Conservation (phyloP, 1,284 basidiomycete genomes). For the Ceratobasidium sp. region DNA sequence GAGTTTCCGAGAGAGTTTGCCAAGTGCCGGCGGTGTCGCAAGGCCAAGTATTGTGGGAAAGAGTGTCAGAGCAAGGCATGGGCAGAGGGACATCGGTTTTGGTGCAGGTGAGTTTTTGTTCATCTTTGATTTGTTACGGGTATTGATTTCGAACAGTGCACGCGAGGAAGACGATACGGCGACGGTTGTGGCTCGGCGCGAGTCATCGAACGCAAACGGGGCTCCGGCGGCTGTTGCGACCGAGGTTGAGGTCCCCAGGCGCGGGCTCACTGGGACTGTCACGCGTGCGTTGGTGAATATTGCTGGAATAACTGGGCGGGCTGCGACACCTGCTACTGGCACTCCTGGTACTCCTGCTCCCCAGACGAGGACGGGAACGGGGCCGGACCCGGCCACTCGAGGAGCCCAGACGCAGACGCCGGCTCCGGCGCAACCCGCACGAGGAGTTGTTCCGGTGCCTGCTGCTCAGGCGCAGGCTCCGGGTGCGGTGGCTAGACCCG, state of each 20-base stretch:
- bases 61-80: conserved; percentile 97
- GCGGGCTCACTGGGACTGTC: conserved; percentile 22
- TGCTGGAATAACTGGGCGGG: conserved; percentile 22
- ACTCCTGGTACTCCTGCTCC: neutral
- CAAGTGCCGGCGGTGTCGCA: conserved; percentile 94
- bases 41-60: conserved; percentile 99
- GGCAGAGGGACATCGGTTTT: conserved; percentile 96
- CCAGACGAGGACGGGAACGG: too few relatives aligned
- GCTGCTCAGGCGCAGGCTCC: neutral
- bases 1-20: conserved; percentile 94
- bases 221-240: conserved; percentile 15
- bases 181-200: conserved; percentile 14
- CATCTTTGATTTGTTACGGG: neutral
- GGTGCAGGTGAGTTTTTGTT: conserved; percentile 66
- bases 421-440: neutral
- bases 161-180: conserved; percentile 27
- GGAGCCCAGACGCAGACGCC: too few relatives aligned
- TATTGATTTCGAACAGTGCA: conserved; percentile 6
- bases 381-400: too few relatives aligned
- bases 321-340: neutral
- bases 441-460: neutral
- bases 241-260: conserved; percentile 30
- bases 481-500: neutral
- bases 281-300: conserved; percentile 30
- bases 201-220: neutral